Evolutionary conservation across 495 filamentous ascomycete genomes (phyloP).

Genomic region (Penicillium odoratum): DNA sequence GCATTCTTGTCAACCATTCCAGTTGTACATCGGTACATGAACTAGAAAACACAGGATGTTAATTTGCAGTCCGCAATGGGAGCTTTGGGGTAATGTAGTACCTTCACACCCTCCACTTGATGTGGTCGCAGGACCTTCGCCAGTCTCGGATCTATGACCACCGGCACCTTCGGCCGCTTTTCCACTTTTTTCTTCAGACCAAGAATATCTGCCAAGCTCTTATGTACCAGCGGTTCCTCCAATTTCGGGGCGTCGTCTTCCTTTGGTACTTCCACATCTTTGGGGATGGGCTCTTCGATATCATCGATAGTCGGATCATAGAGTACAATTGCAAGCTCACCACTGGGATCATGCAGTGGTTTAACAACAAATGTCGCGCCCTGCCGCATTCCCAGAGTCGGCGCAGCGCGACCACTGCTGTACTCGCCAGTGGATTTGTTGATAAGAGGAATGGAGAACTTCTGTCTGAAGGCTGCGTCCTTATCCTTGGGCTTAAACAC

Average conservation of each 20-base stretch:
- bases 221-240: constrained; percentile 83
- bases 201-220: constrained; percentile 92
- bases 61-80: not conserved
- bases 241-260: constrained; percentile 58
- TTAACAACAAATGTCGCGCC: constrained; percentile 86
- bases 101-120: constrained; percentile 97
- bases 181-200: constrained; percentile 89
- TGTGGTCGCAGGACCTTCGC: constrained; percentile 92
- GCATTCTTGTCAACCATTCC: constrained; percentile 92
- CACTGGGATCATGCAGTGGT: constrained; percentile 90
- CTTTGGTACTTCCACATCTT: constrained; percentile 51
- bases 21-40: constrained; percentile 91
- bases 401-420: constrained; percentile 75
- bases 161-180: constrained; percentile 81
- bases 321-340: constrained; percentile 94
- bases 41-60: constrained; percentile 41
- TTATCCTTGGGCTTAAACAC: constrained; percentile 91
- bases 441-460: constrained; percentile 83
- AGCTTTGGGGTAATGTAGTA: constrained; percentile 18
- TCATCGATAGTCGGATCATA: constrained; percentile 96
- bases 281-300: constrained; percentile 56
- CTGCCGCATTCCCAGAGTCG: constrained; percentile 80
- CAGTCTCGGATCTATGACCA: constrained; percentile 92
- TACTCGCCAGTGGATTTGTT: constrained; percentile 75
- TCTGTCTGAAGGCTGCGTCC: constrained; percentile 71